A percentile compares a stretch with the other conserved stretches of the same genome.
Evolutionary conservation across 495 filamentous ascomycete genomes (phyloP).

Genomic region (Podospora appendiculata): DNA sequence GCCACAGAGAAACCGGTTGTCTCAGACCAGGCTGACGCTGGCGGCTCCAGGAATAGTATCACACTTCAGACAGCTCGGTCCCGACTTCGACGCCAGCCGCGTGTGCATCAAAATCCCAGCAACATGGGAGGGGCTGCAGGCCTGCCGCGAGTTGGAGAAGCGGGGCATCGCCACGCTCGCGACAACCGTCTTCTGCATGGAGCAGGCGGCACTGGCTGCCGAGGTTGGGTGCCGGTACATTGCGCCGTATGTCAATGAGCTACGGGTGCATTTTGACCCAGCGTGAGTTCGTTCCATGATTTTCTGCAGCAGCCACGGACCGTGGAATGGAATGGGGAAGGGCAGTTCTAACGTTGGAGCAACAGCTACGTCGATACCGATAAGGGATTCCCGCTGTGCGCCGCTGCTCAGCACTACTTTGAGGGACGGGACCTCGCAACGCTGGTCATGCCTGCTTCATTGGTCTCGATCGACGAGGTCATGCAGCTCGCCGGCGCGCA

Average conservation of each 20-base stretch:
- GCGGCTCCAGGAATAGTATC: constrained; percentile 7
- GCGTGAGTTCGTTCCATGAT: constrained; percentile 30
- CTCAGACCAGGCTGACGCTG: too few species aligned
- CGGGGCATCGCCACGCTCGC: constrained; percentile 48
- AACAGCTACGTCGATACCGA: constrained; percentile 37
- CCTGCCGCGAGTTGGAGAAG: constrained; percentile 48
- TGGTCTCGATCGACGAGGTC: constrained; percentile 49
- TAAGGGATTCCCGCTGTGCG: constrained; percentile 42
- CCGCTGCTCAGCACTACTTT: constrained; percentile 48
- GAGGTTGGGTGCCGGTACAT: constrained; percentile 52
- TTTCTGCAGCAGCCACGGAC: background rate
- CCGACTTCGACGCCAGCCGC: constrained; percentile 37
- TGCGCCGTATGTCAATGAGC: constrained; percentile 57
- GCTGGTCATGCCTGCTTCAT: constrained; percentile 47
- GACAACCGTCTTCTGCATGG: constrained; percentile 53
- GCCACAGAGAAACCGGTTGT: too few species aligned
- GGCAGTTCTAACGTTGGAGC: too few species aligned
- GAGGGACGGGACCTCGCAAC: constrained; percentile 37
- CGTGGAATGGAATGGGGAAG: too few species aligned
- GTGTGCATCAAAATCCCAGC: constrained; percentile 57
- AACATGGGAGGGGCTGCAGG: constrained; percentile 58
- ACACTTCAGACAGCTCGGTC: constrained; percentile 38
- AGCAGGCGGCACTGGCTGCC: constrained; percentile 49
- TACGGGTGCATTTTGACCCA: constrained; percentile 52
- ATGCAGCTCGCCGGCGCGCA: constrained; percentile 49